Conservation (phyloP, 768 basidiomycete species). For the Boletales sp. region DNA sequence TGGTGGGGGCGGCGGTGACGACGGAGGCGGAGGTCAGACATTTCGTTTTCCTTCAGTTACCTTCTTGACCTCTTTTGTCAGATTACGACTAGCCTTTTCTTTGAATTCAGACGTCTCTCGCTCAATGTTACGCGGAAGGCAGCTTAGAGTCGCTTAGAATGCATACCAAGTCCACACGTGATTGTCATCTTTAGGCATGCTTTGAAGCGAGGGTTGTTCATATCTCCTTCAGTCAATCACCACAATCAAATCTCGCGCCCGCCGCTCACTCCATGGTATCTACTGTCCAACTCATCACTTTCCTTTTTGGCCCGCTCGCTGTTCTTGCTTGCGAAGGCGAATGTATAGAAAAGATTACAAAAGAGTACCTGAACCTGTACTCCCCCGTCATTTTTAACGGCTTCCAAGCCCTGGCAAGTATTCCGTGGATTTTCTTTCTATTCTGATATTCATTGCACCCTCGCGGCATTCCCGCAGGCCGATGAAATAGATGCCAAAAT, state of each 20-base stretch:
- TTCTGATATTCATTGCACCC: not conserved
- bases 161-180: constrained; percentile 20
- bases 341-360: constrained; percentile 60
- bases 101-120: not conserved
- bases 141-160: not conserved
- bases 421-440: not conserved
- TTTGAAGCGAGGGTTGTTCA: not conserved
- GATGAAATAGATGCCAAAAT: constrained; percentile 32
- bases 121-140: constrained; percentile 1
- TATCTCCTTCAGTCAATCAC: not conserved
- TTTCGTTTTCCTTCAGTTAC: not conserved
- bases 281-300: constrained; percentile 16
- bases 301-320: constrained; percentile 33
- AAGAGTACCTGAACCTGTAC: constrained; percentile 52
- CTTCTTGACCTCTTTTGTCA: not conserved
- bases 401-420: constrained; percentile 42
- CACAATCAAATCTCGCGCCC: constrained; percentile 5
- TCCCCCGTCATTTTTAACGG: constrained; percentile 37
- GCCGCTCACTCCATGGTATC: constrained; percentile 18
- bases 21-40: constrained; percentile 52
- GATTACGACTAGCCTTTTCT: constrained; percentile 26
- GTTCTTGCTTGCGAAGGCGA: constrained; percentile 66
- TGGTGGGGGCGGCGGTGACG: constrained; percentile 63
- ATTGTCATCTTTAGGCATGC: constrained; percentile 1
- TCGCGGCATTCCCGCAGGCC: constrained; percentile 25